phyloP scores from a whole-genome alignment of 2,329 filamentous ascomycete genomes.

The Colletotrichum sp. region DNA sequence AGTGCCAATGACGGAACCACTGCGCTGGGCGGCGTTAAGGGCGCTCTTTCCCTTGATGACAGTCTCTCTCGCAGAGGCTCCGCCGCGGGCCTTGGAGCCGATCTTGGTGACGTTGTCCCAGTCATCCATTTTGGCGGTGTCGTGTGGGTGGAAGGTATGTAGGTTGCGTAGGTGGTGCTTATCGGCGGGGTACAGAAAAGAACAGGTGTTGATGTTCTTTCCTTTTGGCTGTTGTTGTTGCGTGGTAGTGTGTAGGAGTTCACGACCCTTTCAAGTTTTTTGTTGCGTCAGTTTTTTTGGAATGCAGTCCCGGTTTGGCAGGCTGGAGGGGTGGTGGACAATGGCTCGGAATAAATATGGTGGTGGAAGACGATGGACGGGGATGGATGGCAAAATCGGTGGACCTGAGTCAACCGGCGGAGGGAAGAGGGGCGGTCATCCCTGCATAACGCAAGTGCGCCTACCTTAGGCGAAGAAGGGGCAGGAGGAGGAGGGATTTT shows the following conservation, averaged over 20 bases:
- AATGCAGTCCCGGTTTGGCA: neutral
- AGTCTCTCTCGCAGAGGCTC: conserved; percentile 75
- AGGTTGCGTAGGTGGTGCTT: neutral
- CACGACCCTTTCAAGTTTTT: neutral
- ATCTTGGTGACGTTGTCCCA: conserved; percentile 95
- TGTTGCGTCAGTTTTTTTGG: conserved; percentile 14
- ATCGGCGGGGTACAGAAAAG: neutral
- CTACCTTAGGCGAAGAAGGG: neutral
- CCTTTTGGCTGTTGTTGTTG: conserved; percentile 9
- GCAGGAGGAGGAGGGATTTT: neutral
- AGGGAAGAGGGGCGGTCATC: conserved; percentile 15
- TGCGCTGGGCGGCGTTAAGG: conserved; percentile 88
- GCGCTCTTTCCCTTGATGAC: conserved; percentile 84
- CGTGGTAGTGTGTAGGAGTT: neutral
- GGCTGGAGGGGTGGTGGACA: neutral
- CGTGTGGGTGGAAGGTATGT: conserved; percentile 5
- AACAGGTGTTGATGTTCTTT: neutral
- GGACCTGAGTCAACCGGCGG: conserved; percentile 35
- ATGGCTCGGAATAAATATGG: conserved; percentile 15
- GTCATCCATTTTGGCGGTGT: conserved; percentile 68
- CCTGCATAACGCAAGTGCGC: conserved; percentile 12
- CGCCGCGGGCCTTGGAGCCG: conserved; percentile 80
- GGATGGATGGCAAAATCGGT: conserved; percentile 27
- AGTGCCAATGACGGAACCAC: conserved; percentile 76
- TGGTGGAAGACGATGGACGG: conserved; percentile 30